Evolutionary conservation across 768 basidiomycete species (phyloP).

Genomic region (Tulasnella sp.): DNA sequence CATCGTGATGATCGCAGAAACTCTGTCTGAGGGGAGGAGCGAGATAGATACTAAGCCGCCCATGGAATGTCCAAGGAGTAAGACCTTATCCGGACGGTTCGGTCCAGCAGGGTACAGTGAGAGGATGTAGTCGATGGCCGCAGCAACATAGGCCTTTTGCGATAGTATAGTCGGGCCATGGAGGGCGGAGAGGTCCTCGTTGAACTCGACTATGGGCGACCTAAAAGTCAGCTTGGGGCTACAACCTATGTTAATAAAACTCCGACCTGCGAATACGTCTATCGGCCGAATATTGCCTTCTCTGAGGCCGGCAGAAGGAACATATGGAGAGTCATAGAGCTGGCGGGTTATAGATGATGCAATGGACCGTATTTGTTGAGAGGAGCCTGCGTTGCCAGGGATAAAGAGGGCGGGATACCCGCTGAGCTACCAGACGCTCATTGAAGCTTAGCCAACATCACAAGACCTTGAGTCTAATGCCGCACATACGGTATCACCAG

Average conservation of each 20-base stretch:
- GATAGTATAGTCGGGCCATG: slow-evolving; percentile 81
- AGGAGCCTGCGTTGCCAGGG: slow-evolving; percentile 94
- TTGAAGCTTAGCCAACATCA: not conserved
- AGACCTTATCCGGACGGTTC: slow-evolving; percentile 42
- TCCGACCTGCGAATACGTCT: slow-evolving; percentile 75
- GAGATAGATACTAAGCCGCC: slow-evolving; percentile 85
- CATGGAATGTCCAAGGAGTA: slow-evolving; percentile 93
- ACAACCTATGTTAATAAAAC: not conserved
- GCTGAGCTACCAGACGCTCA: slow-evolving; percentile 24
- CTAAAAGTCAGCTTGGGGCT: not conserved
- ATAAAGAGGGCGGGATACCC: slow-evolving; percentile 91
- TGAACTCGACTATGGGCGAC: slow-evolving; percentile 66
- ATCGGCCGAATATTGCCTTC: slow-evolving; percentile 42
- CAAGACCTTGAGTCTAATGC: slow-evolving; percentile 2
- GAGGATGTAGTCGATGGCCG: slow-evolving; percentile 67
- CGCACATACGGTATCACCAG: slow-evolving; percentile 38
- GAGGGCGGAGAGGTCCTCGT: slow-evolving; percentile 93
- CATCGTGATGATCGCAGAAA: slow-evolving; percentile 87
- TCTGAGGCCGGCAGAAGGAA: slow-evolving; percentile 44
- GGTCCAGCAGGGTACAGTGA: slow-evolving; percentile 50
- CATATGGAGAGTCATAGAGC: slow-evolving; percentile 53
- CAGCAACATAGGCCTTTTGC: slow-evolving; percentile 63
- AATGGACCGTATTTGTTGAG: slow-evolving; percentile 86
- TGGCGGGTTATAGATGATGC: slow-evolving; percentile 84
- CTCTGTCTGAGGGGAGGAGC: slow-evolving; percentile 39